Percentiles rank a stretch among this genome's conserved stretches.
Evolutionary conservation across 2,329 filamentous ascomycete species (phyloP).

Genomic region (Zymoseptoria brevis): DNA sequence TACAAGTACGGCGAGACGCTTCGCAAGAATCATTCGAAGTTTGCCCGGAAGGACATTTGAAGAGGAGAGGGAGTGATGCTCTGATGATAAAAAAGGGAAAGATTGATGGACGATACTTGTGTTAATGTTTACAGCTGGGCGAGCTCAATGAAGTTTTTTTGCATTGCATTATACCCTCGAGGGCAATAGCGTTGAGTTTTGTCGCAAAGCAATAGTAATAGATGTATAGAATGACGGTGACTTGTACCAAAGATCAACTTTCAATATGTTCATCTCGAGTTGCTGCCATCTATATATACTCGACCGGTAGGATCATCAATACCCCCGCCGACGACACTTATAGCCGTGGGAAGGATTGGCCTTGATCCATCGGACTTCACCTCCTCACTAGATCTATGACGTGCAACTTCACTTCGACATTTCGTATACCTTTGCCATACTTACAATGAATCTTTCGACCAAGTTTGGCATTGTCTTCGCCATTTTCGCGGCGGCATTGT

Average conservation of each 20-base stretch:
- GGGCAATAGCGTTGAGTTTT: background rate
- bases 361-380: background rate
- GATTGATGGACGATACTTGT: background rate
- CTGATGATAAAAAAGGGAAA: background rate
- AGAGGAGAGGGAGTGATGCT: background rate
- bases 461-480: background rate
- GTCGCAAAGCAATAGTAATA: background rate
- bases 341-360: background rate
- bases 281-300: background rate
- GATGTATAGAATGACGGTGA: background rate
- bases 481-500: slow-evolving; percentile 1
- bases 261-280: background rate
- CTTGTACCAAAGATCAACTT: background rate
- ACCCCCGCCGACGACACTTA: background rate
- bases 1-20: slow-evolving; percentile 27
- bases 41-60: slow-evolving; percentile 36
- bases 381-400: background rate
- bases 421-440: background rate
- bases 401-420: background rate
- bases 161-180: background rate
- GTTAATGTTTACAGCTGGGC: background rate
- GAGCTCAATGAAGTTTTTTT: background rate
- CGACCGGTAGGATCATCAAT: background rate
- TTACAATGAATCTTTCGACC: background rate
- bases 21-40: slow-evolving; percentile 33